phyloP scores from a whole-genome alignment of 1,284 basidiomycete genomes.

The Melampsora americana region DNA sequence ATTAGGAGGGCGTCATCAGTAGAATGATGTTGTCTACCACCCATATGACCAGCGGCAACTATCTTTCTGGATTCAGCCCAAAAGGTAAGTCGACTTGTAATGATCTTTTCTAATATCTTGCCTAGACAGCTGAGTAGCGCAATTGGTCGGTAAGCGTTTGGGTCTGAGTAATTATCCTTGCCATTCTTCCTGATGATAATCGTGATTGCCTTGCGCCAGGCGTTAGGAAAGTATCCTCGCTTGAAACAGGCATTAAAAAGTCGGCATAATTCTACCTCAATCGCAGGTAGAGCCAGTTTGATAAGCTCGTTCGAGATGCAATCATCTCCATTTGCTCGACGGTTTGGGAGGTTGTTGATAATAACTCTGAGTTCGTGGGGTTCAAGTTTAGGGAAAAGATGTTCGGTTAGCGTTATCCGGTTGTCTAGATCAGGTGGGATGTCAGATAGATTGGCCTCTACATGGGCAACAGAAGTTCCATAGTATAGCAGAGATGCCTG shows the following conservation, averaged over 20 bases:
- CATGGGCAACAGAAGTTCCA: not conserved
- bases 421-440: not conserved
- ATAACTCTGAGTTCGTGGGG: not conserved
- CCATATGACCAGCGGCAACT: not conserved
- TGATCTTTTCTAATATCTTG: not conserved
- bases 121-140: not conserved
- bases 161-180: not conserved
- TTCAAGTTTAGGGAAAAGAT: not conserved
- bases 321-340: slow-evolving; percentile 1
- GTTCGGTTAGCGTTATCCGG: no score
- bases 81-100: not conserved
- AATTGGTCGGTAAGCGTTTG: not conserved
- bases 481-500: slow-evolving; percentile 9
- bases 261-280: not conserved
- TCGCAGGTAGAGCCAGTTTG: not conserved
- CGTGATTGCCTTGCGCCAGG: not conserved
- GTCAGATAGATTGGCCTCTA: not conserved
- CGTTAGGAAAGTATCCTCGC: not conserved
- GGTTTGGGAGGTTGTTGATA: not conserved
- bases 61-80: not conserved
- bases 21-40: not conserved
- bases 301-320: not conserved
- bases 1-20: not conserved
- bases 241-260: not conserved
- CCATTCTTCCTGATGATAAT: not conserved